Evolutionary conservation across 2,329 filamentous ascomycete genomes (phyloP).

Genomic region (Pseudocercospora musae): DNA sequence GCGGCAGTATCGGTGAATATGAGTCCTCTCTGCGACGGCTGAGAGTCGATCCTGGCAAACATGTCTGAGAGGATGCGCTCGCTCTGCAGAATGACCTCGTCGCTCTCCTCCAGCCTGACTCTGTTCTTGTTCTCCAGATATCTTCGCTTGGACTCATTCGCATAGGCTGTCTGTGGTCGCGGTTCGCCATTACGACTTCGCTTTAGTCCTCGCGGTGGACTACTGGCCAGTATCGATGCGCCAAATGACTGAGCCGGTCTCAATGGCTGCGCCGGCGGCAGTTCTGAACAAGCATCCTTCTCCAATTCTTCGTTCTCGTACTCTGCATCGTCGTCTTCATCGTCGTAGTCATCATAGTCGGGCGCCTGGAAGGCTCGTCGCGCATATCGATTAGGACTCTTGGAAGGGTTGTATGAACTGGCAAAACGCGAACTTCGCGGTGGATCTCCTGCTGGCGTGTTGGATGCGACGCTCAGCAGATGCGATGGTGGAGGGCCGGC

Average conservation of each 20-base stretch:
- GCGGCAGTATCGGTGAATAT: conserved; percentile 25
- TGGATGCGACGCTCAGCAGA: conserved; percentile 28
- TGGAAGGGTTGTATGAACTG: conserved; percentile 32
- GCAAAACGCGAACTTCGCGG: conserved; percentile 33
- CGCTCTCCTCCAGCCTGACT: conserved; percentile 64
- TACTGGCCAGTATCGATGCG: conserved; percentile 3
- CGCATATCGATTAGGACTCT: conserved; percentile 29
- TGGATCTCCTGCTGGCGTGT: conserved; percentile 34
- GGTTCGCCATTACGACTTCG: conserved; percentile 40
- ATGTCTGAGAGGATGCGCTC: conserved; percentile 61
- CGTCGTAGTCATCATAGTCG: conserved; percentile 26
- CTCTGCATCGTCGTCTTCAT: conserved; percentile 35
- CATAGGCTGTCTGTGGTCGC: conserved; percentile 58
- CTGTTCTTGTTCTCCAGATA: conserved; percentile 49
- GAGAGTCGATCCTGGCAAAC: conserved; percentile 33
- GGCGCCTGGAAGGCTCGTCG: conserved; percentile 35
- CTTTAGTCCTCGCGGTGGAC: conserved; percentile 34
- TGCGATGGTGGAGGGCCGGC: conserved; percentile 35
- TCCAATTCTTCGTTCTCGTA: conserved; percentile 19
- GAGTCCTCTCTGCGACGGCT: conserved; percentile 20
- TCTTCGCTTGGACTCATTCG: conserved; percentile 68
- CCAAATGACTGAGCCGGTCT: conserved; percentile 13
- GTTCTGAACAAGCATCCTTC: conserved; percentile 20
- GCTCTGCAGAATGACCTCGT: conserved; percentile 69
- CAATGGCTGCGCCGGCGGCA: background rate